Evolutionary conservation across 768 basidiomycete genomes (phyloP).

Genomic region (Mycena indigotica): DNA sequence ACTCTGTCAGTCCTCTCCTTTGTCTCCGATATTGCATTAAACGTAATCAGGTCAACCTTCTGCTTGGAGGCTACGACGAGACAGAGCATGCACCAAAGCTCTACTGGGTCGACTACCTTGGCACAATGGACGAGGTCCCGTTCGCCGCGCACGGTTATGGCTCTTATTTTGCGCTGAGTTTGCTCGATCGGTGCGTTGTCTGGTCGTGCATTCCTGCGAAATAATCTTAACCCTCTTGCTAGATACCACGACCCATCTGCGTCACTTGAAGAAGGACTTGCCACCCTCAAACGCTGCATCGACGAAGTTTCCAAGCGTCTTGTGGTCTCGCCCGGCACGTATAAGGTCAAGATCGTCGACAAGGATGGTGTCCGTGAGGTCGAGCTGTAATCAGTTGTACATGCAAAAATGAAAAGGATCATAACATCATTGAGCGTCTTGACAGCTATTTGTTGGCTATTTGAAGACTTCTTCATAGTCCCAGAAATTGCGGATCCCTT

Average conservation of each 20-base stretch:
- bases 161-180: conserved; percentile 87
- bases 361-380: conserved; percentile 86
- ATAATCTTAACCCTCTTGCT: background rate
- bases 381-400: conserved; percentile 57
- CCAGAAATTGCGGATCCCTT: too few relatives aligned
- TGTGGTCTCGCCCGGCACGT: conserved; percentile 76
- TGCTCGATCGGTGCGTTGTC: conserved; percentile 81
- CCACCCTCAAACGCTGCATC: conserved; percentile 81
- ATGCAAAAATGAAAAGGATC: background rate
- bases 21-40: background rate
- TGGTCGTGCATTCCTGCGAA: background rate
- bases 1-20: conserved; percentile 47
- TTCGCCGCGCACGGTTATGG: conserved; percentile 97
- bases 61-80: conserved; percentile 90
- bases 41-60: conserved; percentile 61
- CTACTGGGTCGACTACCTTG: conserved; percentile 97
- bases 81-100: conserved; percentile 71
- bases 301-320: conserved; percentile 84
- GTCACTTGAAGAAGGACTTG: conserved; percentile 82
- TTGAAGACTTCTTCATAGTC: too few relatives aligned
- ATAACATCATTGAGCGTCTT: background rate
- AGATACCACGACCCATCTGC: conserved; percentile 94
- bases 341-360: conserved; percentile 90
- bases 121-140: conserved; percentile 84
- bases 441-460: too few relatives aligned